Evolutionary conservation across 2,329 filamentous ascomycete species (phyloP).

Genomic region (Trichoderma arundinaceum): DNA sequence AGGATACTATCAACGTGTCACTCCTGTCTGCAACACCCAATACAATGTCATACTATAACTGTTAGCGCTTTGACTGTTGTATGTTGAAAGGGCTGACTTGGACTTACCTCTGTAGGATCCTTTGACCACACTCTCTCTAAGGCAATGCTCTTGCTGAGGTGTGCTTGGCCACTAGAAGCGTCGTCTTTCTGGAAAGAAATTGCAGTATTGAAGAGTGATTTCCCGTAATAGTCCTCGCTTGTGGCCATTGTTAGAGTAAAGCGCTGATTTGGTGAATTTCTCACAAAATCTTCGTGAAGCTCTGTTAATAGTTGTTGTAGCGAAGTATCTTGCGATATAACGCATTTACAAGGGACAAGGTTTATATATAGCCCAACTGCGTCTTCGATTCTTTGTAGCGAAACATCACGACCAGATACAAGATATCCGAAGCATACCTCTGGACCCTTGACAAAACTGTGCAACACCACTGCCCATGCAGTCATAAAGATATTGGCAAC

Average conservation of each 20-base stretch:
- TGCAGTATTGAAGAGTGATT: neutral
- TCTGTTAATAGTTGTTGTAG: neutral
- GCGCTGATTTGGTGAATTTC: neutral
- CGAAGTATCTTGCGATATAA: neutral
- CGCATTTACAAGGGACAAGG: neutral
- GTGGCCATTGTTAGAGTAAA: neutral
- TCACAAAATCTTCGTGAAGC: neutral
- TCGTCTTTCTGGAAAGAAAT: neutral
- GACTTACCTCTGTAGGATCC: neutral
- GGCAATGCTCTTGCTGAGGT: neutral
- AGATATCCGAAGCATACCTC: neutral
- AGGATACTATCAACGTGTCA: neutral
- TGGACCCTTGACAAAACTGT: neutral
- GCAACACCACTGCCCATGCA: neutral
- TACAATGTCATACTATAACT: neutral
- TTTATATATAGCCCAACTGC: neutral
- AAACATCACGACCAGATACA: neutral
- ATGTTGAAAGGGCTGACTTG: neutral
- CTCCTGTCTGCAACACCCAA: neutral
- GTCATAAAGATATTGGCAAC: neutral
- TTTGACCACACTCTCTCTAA: neutral
- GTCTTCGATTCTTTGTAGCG: neutral
- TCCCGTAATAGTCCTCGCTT: neutral
- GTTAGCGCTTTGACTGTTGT: neutral
- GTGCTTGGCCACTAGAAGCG: neutral